Percentiles rank a stretch among this genome's conserved stretches.
Conservation (phyloP, 2,329 filamentous ascomycete genomes). For the Plectosphaerella plurivora region DNA sequence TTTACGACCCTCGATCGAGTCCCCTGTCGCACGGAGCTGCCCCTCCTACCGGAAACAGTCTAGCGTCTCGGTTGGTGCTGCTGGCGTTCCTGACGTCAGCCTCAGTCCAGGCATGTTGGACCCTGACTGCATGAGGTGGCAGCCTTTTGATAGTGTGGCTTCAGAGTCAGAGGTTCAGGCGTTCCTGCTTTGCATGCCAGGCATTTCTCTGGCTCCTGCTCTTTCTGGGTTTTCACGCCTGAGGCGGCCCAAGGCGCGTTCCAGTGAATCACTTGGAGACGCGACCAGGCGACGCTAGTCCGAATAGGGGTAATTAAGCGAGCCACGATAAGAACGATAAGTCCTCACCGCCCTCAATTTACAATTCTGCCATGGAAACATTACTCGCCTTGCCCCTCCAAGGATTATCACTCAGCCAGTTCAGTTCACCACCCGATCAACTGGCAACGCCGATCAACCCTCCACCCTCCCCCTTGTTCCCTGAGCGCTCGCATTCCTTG, state of each 20-base stretch:
- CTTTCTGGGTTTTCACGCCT: too few relatives aligned
- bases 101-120: too few relatives aligned
- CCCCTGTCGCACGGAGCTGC: not conserved
- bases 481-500: too few relatives aligned
- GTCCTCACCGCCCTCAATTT: not conserved
- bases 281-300: not conserved
- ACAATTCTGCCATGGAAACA: not conserved
- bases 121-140: too few relatives aligned
- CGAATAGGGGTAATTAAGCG: slow-evolving; percentile 2
- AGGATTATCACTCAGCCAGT: not conserved
- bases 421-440: not conserved
- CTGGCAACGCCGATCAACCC: too few relatives aligned
- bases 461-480: too few relatives aligned
- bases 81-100: not conserved
- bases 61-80: slow-evolving; percentile 3
- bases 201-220: too few relatives aligned
- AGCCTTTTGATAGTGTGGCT: too few relatives aligned
- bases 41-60: slow-evolving; percentile 1
- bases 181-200: too few relatives aligned
- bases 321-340: slow-evolving; percentile 8
- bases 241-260: too few relatives aligned
- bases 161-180: too few relatives aligned
- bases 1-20: not conserved
- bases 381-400: not conserved
- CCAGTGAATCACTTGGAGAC: too few relatives aligned